Evolutionary conservation across 1,139 yeast genomes (phyloP), one percentile per base, ranked within the genome.

Genomic region (Nakaseomyces delphensis): DNA sequence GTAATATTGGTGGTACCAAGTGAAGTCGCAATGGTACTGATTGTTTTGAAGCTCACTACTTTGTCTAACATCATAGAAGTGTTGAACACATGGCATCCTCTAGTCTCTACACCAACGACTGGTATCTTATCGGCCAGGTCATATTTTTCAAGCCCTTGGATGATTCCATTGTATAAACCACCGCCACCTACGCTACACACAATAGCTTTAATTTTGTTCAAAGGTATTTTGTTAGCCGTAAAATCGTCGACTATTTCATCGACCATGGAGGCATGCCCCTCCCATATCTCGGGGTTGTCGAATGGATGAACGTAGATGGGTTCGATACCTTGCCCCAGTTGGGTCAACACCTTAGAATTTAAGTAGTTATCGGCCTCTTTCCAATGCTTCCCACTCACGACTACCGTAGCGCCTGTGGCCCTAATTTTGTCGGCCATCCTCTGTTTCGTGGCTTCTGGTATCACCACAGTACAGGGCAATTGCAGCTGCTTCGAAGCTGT

Each of bases 161-260:
- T 72, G 4, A 81, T 62, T 0, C 91, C 91, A 53, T 71, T 70
- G 62, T 74, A 79, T 24, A 82, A 67, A 0, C 91, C 89, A 5
- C 87, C 89, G 4, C 89, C 91, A 7, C 89, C 91, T 40, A 77
- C 77, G 21, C 86, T 75, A 52, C 84, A 73, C 0, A 79, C 75
- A 33, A 82, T 65, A 0, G 79, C 85, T 50, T 71, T 77, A 6
- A 83, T 67, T 32, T 63, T 63, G 14, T 44, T 31, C 8, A 57
- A 44, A 16, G 48, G 15, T 14, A 53, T 33, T 6, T 42, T 41
- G 28, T 53, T 46, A 20, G 56, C 37, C 13, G 46, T 38, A 36
- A 78, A 54, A 49, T 76, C 76, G 1, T 55, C 51, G 1, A 65
- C 63, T 9, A 80, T 65, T 56, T 82, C 91, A 47, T 75, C 78